Percentiles rank a stretch among this genome's conserved stretches.
phyloP scores from a whole-genome alignment of 345 rosid genomes.

The Eutrema japonicum region DNA sequence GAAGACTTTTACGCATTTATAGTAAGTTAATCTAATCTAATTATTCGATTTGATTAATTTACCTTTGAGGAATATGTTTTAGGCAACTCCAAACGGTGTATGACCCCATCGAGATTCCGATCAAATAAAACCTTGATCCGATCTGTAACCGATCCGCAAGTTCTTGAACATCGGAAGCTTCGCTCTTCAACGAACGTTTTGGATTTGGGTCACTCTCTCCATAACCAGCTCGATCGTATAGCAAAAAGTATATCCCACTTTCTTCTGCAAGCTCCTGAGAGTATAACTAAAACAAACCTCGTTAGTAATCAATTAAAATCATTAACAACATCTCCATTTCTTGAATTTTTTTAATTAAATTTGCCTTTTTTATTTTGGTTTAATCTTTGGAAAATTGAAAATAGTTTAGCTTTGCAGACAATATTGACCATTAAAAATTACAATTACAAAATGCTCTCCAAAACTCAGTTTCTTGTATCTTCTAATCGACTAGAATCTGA shows the following conservation, averaged over 20 bases:
- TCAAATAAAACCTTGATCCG: conserved; percentile 69
- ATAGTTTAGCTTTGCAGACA: background rate
- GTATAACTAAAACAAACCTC: conserved; percentile 47
- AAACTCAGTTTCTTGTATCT: background rate
- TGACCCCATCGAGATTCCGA: conserved; percentile 92
- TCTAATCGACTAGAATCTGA: background rate
- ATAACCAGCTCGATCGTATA: conserved; percentile 87
- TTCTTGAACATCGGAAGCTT: conserved; percentile 76
- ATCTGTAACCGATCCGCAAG: conserved; percentile 73
- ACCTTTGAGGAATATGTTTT: conserved; percentile 87
- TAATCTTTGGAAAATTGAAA: background rate
- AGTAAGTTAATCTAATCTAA: background rate
- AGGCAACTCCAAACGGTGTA: conserved; percentile 91
- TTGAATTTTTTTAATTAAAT: background rate
- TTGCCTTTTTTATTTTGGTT: background rate
- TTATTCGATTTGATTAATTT: conserved; percentile 7
- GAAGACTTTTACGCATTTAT: background rate
- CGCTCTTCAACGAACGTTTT: conserved; percentile 69
- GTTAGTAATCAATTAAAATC: conserved; percentile 17
- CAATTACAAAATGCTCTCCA: background rate
- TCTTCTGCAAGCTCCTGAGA: conserved; percentile 75
- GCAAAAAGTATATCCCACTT: conserved; percentile 67
- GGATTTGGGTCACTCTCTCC: conserved; percentile 86
- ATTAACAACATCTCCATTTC: background rate
- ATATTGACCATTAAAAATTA: background rate